A percentile compares a stretch with the other conserved stretches of the same genome.
Conservation (phyloP, 192 early-diverging fungal species). For the Backusella australiensis region DNA sequence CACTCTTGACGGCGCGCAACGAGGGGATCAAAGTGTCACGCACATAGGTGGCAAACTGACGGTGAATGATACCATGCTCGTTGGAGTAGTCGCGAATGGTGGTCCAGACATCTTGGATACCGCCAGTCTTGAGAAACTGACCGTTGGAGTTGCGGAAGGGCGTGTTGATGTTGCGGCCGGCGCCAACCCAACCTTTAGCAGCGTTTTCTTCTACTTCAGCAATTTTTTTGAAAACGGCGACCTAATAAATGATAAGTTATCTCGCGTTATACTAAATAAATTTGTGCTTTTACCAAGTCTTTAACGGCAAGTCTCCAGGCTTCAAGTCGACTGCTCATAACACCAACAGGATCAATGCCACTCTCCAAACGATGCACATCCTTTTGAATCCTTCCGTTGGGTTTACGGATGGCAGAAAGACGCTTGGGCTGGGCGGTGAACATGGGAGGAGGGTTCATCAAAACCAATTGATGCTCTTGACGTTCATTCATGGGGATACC, state of each 20-base stretch:
- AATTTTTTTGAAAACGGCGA: constrained; percentile 27
- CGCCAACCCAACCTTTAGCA: constrained; percentile 17
- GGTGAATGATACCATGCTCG: constrained; percentile 16
- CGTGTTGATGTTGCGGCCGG: constrained; percentile 1
- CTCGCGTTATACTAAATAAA: too few relatives aligned
- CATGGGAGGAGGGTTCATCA: constrained; percentile 16
- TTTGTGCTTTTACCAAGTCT: constrained; percentile 16
- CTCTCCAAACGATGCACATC: constrained; percentile 19
- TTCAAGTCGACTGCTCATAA: constrained; percentile 15
- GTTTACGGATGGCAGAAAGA: not conserved
- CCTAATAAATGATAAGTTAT: not conserved
- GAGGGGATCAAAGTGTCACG: constrained; percentile 10
- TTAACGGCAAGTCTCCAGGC: constrained; percentile 26
- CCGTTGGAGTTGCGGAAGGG: constrained; percentile 10
- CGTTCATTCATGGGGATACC: constrained; percentile 4
- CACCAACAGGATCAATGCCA: constrained; percentile 30
- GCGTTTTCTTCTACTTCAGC: not conserved
- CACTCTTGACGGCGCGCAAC: constrained; percentile 17
- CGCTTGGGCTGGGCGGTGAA: constrained; percentile 19
- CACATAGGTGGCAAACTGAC: constrained; percentile 21
- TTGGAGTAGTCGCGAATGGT: constrained; percentile 19
- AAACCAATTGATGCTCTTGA: not conserved
- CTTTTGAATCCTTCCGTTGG: constrained; percentile 8
- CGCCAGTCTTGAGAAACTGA: constrained; percentile 25
- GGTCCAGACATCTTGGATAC: constrained; percentile 32